These are phyloP conservation scores for Naganishia kalamii DNA, from an alignment of 768 basidiomycete species.

Conservation along the genomic window DNA sequence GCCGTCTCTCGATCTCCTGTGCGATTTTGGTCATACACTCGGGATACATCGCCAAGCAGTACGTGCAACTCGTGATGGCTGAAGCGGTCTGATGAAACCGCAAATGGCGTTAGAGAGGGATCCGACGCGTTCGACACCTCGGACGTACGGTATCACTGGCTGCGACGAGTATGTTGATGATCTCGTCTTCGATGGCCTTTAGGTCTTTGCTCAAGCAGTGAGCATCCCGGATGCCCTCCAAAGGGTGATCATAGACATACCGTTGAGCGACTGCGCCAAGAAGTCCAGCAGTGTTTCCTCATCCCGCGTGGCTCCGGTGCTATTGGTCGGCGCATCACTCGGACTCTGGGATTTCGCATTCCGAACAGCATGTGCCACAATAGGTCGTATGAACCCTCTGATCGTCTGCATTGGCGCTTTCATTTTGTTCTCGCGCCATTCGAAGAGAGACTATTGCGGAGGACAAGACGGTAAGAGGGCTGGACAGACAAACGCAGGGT, in stretches of 20 bases:
- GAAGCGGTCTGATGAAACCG: constrained; percentile 57
- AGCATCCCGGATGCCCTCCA: background rate
- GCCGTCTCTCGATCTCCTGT: constrained; percentile 58
- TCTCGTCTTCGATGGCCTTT: constrained; percentile 65
- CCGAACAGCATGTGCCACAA: constrained; percentile 29
- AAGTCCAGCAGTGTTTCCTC: constrained; percentile 33
- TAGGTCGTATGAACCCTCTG: constrained; percentile 32
- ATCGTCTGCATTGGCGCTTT: constrained; percentile 32
- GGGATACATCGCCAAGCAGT: constrained; percentile 64
- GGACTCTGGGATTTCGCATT: background rate
- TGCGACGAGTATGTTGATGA: constrained; percentile 70
- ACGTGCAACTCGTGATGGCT: constrained; percentile 62
- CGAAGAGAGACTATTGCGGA: constrained; percentile 33
- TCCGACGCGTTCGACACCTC: background rate
- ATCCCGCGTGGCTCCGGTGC: constrained; percentile 12
- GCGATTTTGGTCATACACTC: constrained; percentile 55
- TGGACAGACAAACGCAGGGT: background rate
- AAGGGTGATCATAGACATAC: constrained; percentile 24
- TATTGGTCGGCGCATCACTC: background rate
- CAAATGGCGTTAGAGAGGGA: background rate
- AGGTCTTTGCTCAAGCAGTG: constrained; percentile 50
- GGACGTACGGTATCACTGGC: constrained; percentile 65
- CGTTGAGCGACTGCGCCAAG: constrained; percentile 34
- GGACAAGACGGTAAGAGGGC: background rate
- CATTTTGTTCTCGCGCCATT: constrained; percentile 31